Conservation (phyloP, 2,329 filamentous ascomycete genomes). For the Xylariaceae sp. region DNA sequence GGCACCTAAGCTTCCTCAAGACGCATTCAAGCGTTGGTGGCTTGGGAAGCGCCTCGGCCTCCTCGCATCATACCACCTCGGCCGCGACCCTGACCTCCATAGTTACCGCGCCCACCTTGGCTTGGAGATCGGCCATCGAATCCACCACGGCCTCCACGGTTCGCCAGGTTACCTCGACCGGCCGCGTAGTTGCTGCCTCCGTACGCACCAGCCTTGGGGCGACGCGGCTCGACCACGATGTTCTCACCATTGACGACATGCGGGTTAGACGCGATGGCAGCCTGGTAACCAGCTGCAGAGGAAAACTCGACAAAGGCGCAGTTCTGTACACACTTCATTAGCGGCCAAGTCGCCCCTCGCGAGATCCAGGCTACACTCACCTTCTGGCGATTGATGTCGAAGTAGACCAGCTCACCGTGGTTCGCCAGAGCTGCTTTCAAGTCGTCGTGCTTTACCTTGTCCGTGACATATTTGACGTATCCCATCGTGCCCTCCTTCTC, state of each 20-base stretch:
- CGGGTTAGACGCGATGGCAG: conserved; percentile 76
- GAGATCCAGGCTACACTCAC: conserved; percentile 39
- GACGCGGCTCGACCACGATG: conserved; percentile 83
- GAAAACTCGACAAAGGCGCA: conserved; percentile 95
- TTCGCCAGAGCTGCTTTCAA: conserved; percentile 63
- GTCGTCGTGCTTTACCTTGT: conserved; percentile 71
- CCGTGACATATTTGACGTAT: conserved; percentile 93
- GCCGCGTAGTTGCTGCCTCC: conserved; percentile 60
- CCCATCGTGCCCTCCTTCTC: conserved; percentile 74
- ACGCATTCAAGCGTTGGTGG: conserved; percentile 39
- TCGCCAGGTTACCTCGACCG: conserved; percentile 51
- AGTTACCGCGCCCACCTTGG: conserved; percentile 60
- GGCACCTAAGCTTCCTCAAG: neutral
- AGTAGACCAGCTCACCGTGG: conserved; percentile 64
- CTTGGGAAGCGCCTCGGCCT: conserved; percentile 50
- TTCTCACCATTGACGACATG: conserved; percentile 76
- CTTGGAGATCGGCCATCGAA: conserved; percentile 55
- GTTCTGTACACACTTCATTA: conserved; percentile 52
- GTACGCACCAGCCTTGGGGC: conserved; percentile 63
- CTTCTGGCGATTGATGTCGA: conserved; percentile 77
- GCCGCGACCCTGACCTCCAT: conserved; percentile 57
- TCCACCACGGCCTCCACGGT: conserved; percentile 57
- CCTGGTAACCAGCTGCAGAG: conserved; percentile 70
- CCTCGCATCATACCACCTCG: conserved; percentile 60
- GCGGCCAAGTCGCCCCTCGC: conserved; percentile 11